Percentiles rank a stretch among this genome's conserved stretches.
These are phyloP conservation scores for Collybia sp. DNA, from an alignment of 768 basidiomycete species.

Conservation along the genomic window DNA sequence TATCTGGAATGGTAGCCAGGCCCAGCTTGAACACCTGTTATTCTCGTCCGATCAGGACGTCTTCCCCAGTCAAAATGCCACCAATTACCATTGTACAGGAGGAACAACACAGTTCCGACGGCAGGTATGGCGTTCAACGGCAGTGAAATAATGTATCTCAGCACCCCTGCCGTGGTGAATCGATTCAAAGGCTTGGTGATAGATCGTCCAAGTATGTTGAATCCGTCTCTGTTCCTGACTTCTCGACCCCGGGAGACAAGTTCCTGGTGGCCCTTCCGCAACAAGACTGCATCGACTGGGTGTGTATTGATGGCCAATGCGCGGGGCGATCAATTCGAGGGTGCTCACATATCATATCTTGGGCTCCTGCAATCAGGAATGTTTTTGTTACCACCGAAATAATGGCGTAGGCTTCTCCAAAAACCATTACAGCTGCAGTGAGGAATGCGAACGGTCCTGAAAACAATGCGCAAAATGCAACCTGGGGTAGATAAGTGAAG, in stretches of 20 bases:
- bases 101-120: conserved; percentile 60
- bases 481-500: conserved; percentile 64
- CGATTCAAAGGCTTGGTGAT: conserved; percentile 43
- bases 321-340: conserved; percentile 4
- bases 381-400: conserved; percentile 29
- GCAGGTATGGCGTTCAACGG: conserved; percentile 67
- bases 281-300: conserved; percentile 30
- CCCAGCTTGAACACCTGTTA: no score
- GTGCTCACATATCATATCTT: conserved; percentile 36
- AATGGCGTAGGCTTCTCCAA: conserved; percentile 37
- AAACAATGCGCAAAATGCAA: conserved; percentile 57
- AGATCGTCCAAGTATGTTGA: conserved; percentile 43
- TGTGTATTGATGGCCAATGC: conserved; percentile 2
- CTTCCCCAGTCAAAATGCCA: no score
- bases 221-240: conserved; percentile 24
- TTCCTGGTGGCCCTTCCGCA: conserved; percentile 27
- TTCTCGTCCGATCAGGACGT: no score
- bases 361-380: conserved; percentile 28
- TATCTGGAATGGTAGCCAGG: no score
- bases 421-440: conserved; percentile 39
- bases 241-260: conserved; percentile 26
- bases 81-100: conserved; percentile 51
- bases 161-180: conserved; percentile 38
- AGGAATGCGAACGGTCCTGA: conserved; percentile 62
- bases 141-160: conserved; percentile 58